These are phyloP conservation scores for Talaromyces liani DNA, from an alignment of 495 filamentous ascomycete species.

Conservation along the genomic window DNA sequence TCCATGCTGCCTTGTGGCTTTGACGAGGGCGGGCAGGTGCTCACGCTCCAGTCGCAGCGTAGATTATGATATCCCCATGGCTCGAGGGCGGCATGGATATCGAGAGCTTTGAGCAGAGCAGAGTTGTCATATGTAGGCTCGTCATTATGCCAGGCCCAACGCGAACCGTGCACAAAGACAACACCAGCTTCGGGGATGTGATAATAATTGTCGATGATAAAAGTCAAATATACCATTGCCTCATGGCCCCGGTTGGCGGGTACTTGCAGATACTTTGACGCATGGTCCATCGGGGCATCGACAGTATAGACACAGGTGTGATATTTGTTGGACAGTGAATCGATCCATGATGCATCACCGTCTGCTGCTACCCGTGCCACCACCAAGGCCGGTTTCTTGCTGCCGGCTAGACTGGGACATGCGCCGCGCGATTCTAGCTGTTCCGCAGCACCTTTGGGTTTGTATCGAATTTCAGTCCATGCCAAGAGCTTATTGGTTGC, in stretches of 20 bases:
- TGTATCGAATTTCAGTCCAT: slow-evolving; percentile 33
- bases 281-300: slow-evolving; percentile 39
- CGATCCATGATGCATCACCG: slow-evolving; percentile 30
- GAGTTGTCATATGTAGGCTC: slow-evolving; percentile 33
- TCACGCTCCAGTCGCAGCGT: slow-evolving; percentile 39
- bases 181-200: slow-evolving; percentile 40
- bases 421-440: slow-evolving; percentile 22
- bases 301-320: slow-evolving; percentile 47
- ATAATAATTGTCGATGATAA: slow-evolving; percentile 61
- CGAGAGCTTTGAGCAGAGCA: slow-evolving; percentile 24
- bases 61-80: slow-evolving; percentile 36
- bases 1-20: slow-evolving; percentile 32
- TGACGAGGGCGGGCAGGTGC: slow-evolving; percentile 24
- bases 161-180: slow-evolving; percentile 38
- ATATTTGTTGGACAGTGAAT: slow-evolving; percentile 22
- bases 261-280: slow-evolving; percentile 37
- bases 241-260: slow-evolving; percentile 62
- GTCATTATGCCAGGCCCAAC: slow-evolving; percentile 41
- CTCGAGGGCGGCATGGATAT: slow-evolving; percentile 23
- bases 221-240: slow-evolving; percentile 59
- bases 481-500: slow-evolving; percentile 20
- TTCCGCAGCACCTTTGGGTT: slow-evolving; percentile 15
- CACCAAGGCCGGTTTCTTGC: slow-evolving; percentile 30
- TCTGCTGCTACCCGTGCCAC: slow-evolving; percentile 29
- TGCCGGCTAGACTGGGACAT: slow-evolving; percentile 25